phyloP scores from a whole-genome alignment of 768 basidiomycete genomes.

The Zangia roseola region DNA sequence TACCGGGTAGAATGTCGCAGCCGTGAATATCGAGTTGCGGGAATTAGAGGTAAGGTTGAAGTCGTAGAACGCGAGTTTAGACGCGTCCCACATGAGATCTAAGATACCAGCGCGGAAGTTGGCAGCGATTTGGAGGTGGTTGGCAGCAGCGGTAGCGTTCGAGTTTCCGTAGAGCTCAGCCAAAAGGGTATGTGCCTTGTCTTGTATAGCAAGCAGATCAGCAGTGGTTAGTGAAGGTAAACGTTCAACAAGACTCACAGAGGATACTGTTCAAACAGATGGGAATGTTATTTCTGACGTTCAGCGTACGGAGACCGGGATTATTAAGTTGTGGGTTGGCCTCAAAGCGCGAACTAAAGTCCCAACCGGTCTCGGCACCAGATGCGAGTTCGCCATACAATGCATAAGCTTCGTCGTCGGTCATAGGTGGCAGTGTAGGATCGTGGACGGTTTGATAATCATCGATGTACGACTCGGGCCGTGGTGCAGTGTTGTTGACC shows the following conservation, averaged over 20 bases:
- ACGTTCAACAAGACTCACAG: constrained; percentile 52
- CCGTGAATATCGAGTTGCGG: constrained; percentile 66
- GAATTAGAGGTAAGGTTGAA: constrained; percentile 73
- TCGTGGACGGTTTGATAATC: constrained; percentile 79
- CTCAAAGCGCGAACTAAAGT: constrained; percentile 46
- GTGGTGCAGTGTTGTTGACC: constrained; percentile 81
- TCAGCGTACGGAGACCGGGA: constrained; percentile 65
- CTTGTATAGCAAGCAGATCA: not conserved
- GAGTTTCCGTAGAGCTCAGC: constrained; percentile 57
- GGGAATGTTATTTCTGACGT: constrained; percentile 66
- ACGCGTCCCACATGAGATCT: constrained; percentile 83
- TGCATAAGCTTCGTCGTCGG: constrained; percentile 53
- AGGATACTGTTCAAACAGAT: constrained; percentile 85
- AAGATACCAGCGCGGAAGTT: constrained; percentile 67
- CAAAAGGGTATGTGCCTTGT: constrained; percentile 57
- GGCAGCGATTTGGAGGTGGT: constrained; percentile 57
- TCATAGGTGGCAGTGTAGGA: constrained; percentile 55
- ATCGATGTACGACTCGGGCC: constrained; percentile 81
- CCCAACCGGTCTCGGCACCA: constrained; percentile 77
- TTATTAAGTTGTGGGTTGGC: constrained; percentile 33
- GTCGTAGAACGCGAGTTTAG: constrained; percentile 88
- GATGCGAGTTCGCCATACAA: constrained; percentile 88
- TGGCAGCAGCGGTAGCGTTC: constrained; percentile 41
- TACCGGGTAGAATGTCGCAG: constrained; percentile 78
- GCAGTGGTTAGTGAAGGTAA: too few relatives aligned